Conservation (phyloP, 495 filamentous ascomycete genomes). For the Hyphodiscus hymeniophilus region DNA sequence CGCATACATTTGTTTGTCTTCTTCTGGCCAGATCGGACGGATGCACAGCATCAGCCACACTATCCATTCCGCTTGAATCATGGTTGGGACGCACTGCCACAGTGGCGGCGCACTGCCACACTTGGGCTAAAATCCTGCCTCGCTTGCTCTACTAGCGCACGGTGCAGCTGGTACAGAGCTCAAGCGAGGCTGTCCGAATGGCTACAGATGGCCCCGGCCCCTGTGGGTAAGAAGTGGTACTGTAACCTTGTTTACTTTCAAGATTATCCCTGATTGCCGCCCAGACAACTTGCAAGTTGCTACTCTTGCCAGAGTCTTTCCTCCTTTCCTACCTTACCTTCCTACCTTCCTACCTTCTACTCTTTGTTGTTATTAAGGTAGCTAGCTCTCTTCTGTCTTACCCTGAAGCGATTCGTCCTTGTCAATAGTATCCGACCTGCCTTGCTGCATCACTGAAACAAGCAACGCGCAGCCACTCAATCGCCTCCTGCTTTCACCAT, state of each 20-base stretch:
- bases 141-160: no score
- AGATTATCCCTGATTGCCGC: background rate
- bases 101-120: background rate
- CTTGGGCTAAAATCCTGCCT: no score
- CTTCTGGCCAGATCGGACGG: no score
- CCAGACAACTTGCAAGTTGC: background rate
- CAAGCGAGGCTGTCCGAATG: background rate
- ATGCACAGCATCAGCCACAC: no score
- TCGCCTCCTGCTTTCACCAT: background rate
- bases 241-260: slow-evolving; percentile 4
- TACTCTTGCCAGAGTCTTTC: background rate
- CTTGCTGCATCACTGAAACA: slow-evolving; percentile 4
- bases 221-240: no score
- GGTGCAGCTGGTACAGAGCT: background rate
- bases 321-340: background rate
- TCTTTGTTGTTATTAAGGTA: background rate
- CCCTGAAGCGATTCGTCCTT: background rate
- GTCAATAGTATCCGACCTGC: background rate
- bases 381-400: background rate
- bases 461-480: background rate
- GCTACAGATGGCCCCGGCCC: background rate
- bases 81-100: background rate
- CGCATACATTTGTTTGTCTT: no score
- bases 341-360: background rate
- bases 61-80: no score